Evolutionary conservation across 345 rosid species (phyloP).

Genomic region (Trapa bicornis): DNA sequence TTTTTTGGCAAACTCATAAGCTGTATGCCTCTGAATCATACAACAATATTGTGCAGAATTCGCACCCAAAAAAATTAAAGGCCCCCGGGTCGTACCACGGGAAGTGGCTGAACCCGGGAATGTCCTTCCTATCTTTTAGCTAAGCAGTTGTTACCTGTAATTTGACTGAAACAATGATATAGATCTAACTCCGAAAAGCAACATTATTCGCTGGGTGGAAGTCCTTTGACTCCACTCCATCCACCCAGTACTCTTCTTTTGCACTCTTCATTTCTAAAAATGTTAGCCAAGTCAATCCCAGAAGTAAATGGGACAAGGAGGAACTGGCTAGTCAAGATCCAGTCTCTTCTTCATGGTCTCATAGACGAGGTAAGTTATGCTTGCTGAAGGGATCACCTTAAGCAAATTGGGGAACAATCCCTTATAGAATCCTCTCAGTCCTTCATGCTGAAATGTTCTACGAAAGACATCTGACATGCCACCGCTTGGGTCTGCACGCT

Average conservation of each 20-base stretch:
- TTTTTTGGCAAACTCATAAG: slow-evolving; percentile 5
- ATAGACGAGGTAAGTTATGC: slow-evolving; percentile 50
- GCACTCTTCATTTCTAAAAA: background rate
- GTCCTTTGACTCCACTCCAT: slow-evolving; percentile 8
- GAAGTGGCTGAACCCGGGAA: background rate
- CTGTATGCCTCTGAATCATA: slow-evolving; percentile 16
- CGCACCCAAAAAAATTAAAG: slow-evolving; percentile 10
- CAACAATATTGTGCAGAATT: slow-evolving; percentile 18
- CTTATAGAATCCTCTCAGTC: slow-evolving; percentile 65
- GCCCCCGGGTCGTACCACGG: slow-evolving; percentile 1
- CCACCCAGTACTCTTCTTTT: background rate
- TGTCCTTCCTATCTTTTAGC: slow-evolving; percentile 4
- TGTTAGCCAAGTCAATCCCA: slow-evolving; percentile 18
- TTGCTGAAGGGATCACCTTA: slow-evolving; percentile 45
- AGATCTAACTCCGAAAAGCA: slow-evolving; percentile 8
- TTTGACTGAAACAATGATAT: slow-evolving; percentile 11
- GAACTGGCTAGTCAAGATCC: slow-evolving; percentile 37
- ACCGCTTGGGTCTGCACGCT: slow-evolving; percentile 38
- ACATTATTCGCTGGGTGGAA: slow-evolving; percentile 14
- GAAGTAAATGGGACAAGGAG: slow-evolving; percentile 6
- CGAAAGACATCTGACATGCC: slow-evolving; percentile 71
- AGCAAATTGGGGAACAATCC: slow-evolving; percentile 81
- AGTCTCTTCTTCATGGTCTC: slow-evolving; percentile 80
- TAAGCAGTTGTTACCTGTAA: slow-evolving; percentile 9
- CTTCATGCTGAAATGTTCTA: slow-evolving; percentile 62